Base-by-base conservation (phyloP, 257 asterid genomes). In the Knoxia roxburghii region DNA sequence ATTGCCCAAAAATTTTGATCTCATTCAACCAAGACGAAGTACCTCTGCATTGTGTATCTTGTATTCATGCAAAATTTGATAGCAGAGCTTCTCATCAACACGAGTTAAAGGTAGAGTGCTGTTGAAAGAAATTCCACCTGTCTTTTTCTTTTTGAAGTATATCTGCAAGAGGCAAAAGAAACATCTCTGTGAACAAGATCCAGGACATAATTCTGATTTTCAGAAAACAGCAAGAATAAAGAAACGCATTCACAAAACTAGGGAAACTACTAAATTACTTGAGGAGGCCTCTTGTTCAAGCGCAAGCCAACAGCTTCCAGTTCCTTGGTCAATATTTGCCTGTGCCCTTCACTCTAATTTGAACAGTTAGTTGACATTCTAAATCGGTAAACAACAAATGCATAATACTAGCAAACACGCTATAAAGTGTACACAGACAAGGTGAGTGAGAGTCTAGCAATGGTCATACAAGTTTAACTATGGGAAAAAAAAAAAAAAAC, bases 11-110 rank as follows among this genome's bases (percentile, higher is more conserved):
- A 23, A 58, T 18, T 37, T 37, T 18, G 4, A 14, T 32, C 26
- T 26, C 24, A 41, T 24, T 62, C 39, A 35, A 67, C 41, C 55
- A 65, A 65, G 70, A 76, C 65, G 64, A 68, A 59, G 57, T 79
- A 94, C 99, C 97, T 94, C 97, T 48, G 99, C 99, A 80, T 94
- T 94, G 89, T 94, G 99, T 79, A 94, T 90, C 86, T 94, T 94
- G 87, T 90, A 94, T 75, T 94, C 99, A 5, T 94, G 99, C 72
- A 94, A 72, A 66, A 94, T 94, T 74, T 94, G 99, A 86, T 94
- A 94, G 84, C 99, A 94, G 59, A 94, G 95, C 84, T 94, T 94
- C 89, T 94, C 99, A 78, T 94, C 99, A 72, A 94, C 89, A 76
- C 78, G 99, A 71, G 97, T 94, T 76, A 94, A 79, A 45, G 81